Conservation (phyloP, 768 basidiomycete species). For the Cantharellus cinnabarinus region DNA sequence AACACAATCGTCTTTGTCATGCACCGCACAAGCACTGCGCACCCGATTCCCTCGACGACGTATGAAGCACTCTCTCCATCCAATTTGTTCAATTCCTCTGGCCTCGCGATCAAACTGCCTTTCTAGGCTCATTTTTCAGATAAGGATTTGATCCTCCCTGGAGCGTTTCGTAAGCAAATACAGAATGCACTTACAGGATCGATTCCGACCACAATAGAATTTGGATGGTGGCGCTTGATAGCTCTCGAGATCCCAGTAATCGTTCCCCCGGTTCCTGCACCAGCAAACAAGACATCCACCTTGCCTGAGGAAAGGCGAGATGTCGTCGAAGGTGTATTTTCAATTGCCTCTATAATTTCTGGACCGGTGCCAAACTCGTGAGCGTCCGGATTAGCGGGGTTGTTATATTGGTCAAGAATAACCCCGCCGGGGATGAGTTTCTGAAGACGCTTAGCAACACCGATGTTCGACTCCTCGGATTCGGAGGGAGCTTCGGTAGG, state of each 20-base stretch:
- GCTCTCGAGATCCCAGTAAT: slow-evolving; percentile 71
- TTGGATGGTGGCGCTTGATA: slow-evolving; percentile 62
- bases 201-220: slow-evolving; percentile 59
- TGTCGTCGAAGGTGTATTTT: slow-evolving; percentile 38
- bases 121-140: slow-evolving; percentile 22
- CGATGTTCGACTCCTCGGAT: slow-evolving; percentile 80
- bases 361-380: slow-evolving; percentile 82
- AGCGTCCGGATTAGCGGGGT: slow-evolving; percentile 63
- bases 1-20: neutral
- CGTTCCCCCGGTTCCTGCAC: slow-evolving; percentile 91
- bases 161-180: neutral
- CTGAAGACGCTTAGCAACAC: slow-evolving; percentile 61
- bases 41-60: slow-evolving; percentile 85
- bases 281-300: slow-evolving; percentile 64
- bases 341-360: slow-evolving; percentile 71
- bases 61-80: slow-evolving; percentile 35
- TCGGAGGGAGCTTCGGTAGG: slow-evolving; percentile 81
- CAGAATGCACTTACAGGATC: slow-evolving; percentile 49
- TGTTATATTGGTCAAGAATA: slow-evolving; percentile 72
- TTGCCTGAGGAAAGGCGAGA: slow-evolving; percentile 43
- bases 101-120: slow-evolving; percentile 72
- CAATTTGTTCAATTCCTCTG: slow-evolving; percentile 36
- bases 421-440: slow-evolving; percentile 64
- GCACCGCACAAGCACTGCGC: slow-evolving; percentile 6
- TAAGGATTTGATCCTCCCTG: neutral